Evolutionary conservation across 2,329 filamentous ascomycete genomes (phyloP), one percentile per base, ranked within the genome.

Genomic region (Microdochium bolleyi): DNA sequence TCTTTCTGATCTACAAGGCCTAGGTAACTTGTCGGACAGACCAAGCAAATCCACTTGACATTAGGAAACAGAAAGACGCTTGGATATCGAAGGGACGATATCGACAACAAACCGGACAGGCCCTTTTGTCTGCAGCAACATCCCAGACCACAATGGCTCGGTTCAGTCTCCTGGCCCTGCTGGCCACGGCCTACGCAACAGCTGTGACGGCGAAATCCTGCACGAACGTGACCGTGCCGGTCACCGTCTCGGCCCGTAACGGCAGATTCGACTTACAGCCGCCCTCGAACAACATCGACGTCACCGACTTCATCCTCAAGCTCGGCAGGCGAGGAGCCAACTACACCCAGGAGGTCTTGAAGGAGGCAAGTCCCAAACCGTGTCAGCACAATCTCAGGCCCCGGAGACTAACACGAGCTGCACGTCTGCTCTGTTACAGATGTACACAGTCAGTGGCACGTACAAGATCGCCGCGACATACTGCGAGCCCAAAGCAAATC

Each of bases 391-490:
- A n/a, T n/a, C n/a, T n/a, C n/a, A n/a, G n/a, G n/a, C n/a, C n/a
- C n/a, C n/a, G n/a, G n/a, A n/a, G 27, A 30, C 27, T 30, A 30
- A 30, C 27, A 30, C 27, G 27, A 11, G 11, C 5, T 11, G 11
- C 5, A 30, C 27, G 11, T 30, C 27, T 5, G 5, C 27, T 30
- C 11, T 5, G 27, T 14, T n/a, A 13, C 13, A 76, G 70, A 80
- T 79, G 58, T 60, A 69, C 25, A 78, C 73, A 1, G 66, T 83
- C 16, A 62, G 68, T 1, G 80, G 79, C 30, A 70, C 67, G 24
- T 86, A 84, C 67, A 64, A 77, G 3, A 78, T 87, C 49, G 78
- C 74, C 3, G 77, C 80, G 0, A 81, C 79, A 10, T 84, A 84
- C 69, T 88, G 84, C 66, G 67, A 73, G 51, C 83, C 84, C n/a